These are phyloP conservation scores for Tuber aestivum DNA, from an alignment of 495 filamentous ascomycete species.

Conservation along the genomic window DNA sequence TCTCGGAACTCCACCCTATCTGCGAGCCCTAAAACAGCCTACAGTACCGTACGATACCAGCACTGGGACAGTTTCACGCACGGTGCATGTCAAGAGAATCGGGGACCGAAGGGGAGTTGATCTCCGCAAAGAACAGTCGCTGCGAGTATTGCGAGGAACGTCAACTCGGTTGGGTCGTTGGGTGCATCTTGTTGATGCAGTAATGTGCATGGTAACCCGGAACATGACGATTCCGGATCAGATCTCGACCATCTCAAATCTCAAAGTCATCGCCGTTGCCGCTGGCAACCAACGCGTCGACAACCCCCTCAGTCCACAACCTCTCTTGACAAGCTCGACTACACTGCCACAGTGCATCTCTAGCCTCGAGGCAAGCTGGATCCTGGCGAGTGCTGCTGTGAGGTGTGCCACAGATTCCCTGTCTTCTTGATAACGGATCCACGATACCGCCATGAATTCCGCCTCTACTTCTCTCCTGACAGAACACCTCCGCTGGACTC, in stretches of 20 bases:
- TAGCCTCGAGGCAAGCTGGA: not conserved
- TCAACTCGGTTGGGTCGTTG: not conserved
- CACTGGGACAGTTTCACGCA: not conserved
- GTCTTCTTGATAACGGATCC: not conserved
- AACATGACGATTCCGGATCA: not conserved
- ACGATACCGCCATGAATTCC: constrained; percentile 14
- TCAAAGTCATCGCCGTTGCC: not conserved
- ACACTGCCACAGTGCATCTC: not conserved
- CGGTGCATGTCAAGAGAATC: not conserved
- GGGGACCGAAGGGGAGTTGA: not conserved
- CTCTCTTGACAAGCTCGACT: not conserved
- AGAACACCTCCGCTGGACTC: constrained; percentile 92
- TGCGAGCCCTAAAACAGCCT: not conserved
- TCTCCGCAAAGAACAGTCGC: not conserved
- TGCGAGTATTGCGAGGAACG: not conserved
- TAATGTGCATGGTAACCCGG: not conserved
- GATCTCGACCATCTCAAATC: not conserved
- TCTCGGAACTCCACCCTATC: not conserved
- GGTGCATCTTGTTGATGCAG: not conserved
- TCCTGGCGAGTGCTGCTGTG: not conserved
- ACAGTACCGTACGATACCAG: not conserved
- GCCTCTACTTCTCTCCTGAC: constrained; percentile 68
- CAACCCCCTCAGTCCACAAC: not conserved
- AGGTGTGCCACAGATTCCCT: not conserved
- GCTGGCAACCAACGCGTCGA: not conserved